Conservation (phyloP, 2,329 filamentous ascomycete species). For the Fusarium pseudograminearum region DNA sequence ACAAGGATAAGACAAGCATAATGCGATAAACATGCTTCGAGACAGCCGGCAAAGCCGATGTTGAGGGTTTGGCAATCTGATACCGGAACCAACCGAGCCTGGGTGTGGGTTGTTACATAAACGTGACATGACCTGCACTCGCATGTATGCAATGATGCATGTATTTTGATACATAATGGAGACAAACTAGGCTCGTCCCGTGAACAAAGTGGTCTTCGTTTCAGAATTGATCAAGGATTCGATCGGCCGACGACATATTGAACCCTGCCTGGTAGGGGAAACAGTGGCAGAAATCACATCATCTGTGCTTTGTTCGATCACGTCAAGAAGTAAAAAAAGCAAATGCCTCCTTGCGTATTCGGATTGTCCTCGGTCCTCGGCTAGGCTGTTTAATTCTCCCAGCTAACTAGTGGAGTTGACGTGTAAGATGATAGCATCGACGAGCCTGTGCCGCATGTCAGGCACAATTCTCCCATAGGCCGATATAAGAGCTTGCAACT, state of each 20-base stretch:
- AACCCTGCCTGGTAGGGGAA: slow-evolving; percentile 7
- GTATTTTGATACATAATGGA: slow-evolving; percentile 7
- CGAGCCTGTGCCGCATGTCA: slow-evolving; percentile 1
- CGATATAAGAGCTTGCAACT: background rate
- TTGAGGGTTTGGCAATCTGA: slow-evolving; percentile 14
- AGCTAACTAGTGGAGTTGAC: slow-evolving; percentile 1
- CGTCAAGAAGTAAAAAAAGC: background rate
- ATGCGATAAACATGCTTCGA: slow-evolving; percentile 14
- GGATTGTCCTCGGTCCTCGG: background rate
- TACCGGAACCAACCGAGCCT: slow-evolving; percentile 37
- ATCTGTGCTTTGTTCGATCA: slow-evolving; percentile 11
- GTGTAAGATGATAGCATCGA: slow-evolving; percentile 2
- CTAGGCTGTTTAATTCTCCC: background rate
- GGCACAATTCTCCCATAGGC: slow-evolving; percentile 23
- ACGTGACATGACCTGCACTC: slow-evolving; percentile 6
- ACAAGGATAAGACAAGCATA: slow-evolving; percentile 19
- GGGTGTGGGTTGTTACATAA: slow-evolving; percentile 23
- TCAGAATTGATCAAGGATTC: slow-evolving; percentile 28
- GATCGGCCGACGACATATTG: slow-evolving; percentile 13
- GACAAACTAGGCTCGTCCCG: slow-evolving; percentile 25
- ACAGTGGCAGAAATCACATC: slow-evolving; percentile 20
- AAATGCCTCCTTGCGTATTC: slow-evolving; percentile 3
- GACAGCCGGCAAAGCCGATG: slow-evolving; percentile 17
- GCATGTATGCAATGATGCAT: background rate
- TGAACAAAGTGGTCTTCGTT: slow-evolving; percentile 26